phyloP scores from a whole-genome alignment of 2,329 filamentous ascomycete species.

The Drechslerella coelobrocha region DNA sequence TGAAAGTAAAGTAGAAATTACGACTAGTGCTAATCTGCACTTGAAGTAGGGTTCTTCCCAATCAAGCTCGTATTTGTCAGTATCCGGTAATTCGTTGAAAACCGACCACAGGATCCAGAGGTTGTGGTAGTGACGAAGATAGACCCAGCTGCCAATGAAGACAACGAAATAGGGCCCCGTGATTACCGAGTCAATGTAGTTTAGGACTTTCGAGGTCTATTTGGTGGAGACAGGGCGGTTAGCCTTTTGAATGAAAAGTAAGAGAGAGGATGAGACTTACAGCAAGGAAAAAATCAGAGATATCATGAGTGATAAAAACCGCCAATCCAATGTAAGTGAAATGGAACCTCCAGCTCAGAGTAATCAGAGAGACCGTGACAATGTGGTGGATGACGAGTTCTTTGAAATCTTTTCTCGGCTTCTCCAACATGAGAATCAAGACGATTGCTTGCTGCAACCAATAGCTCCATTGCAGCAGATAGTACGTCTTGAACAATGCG shows the following conservation, averaged over 20 bases:
- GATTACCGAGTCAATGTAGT: conserved; percentile 81
- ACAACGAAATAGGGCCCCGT: conserved; percentile 83
- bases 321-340: conserved; percentile 94
- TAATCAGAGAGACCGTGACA: conserved; percentile 83
- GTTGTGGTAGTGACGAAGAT: conserved; percentile 86
- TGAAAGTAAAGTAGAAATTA: conserved; percentile 70
- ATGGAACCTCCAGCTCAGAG: conserved; percentile 89
- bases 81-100: conserved; percentile 75
- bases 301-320: conserved; percentile 93
- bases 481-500: conserved; percentile 89
- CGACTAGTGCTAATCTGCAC: conserved; percentile 72
- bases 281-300: conserved; percentile 93
- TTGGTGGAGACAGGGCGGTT: conserved; percentile 31
- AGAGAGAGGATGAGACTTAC: conserved; percentile 63
- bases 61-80: conserved; percentile 77
- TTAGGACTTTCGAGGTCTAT: conserved; percentile 86
- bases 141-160: conserved; percentile 85
- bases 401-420: conserved; percentile 92
- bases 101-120: conserved; percentile 77
- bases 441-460: conserved; percentile 96
- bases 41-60: conserved; percentile 81
- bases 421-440: conserved; percentile 83
- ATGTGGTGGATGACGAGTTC: conserved; percentile 92
- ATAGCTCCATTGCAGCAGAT: conserved; percentile 90
- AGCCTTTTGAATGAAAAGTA: conserved; percentile 26